These are phyloP conservation scores for Talaromyces sp. DNA, from an alignment of 2,329 filamentous ascomycete species.

Conservation along the genomic window DNA sequence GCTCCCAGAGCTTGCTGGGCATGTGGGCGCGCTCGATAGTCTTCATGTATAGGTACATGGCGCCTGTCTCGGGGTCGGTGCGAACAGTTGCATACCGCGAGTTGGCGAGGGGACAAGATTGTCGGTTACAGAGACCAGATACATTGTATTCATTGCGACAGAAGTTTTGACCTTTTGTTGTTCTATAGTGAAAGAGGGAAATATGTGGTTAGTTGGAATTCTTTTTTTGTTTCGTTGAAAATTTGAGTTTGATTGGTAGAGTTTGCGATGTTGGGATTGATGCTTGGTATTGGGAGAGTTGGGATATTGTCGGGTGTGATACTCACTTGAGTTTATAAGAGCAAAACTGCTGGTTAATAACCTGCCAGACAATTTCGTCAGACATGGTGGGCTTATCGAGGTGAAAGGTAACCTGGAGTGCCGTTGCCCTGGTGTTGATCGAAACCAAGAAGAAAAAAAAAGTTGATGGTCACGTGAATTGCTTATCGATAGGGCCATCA, in stretches of 20 bases:
- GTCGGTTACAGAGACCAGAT: slow-evolving; percentile 78
- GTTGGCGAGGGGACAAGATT: slow-evolving; percentile 89
- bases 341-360: slow-evolving; percentile 95
- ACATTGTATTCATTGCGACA: slow-evolving; percentile 95
- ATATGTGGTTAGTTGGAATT: slow-evolving; percentile 8
- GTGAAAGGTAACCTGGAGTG: slow-evolving; percentile 21
- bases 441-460: slow-evolving; percentile 38
- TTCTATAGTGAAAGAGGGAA: slow-evolving; percentile 51
- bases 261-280: slow-evolving; percentile 8
- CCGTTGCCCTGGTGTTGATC: slow-evolving; percentile 21
- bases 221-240: background rate
- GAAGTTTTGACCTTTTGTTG: slow-evolving; percentile 85
- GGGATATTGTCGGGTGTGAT: background rate
- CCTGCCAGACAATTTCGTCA: slow-evolving; percentile 96
- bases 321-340: slow-evolving; percentile 88
- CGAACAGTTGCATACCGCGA: slow-evolving; percentile 90
- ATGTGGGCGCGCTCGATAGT: slow-evolving; percentile 85
- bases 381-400: slow-evolving; percentile 54
- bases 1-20: slow-evolving; percentile 92
- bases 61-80: slow-evolving; percentile 75
- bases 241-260: slow-evolving; percentile 5
- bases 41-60: slow-evolving; percentile 96
- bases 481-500: slow-evolving; percentile 34
- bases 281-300: background rate
- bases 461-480: slow-evolving; percentile 34